Evolutionary conservation across 73 alveolate species (phyloP).

Genomic region (Paramecium tetraurelia): DNA sequence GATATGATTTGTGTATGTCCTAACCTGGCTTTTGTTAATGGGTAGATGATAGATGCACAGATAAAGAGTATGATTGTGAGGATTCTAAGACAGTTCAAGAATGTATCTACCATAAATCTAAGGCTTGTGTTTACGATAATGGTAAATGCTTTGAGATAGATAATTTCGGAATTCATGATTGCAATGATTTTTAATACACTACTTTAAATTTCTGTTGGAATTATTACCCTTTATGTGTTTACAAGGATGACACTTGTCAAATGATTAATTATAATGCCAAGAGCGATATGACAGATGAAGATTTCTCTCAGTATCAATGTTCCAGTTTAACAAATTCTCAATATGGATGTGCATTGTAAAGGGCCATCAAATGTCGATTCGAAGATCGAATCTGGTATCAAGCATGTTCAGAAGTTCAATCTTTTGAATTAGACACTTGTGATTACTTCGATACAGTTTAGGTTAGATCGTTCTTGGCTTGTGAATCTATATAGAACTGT

Average conservation of each 20-base stretch:
- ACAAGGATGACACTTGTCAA: not conserved
- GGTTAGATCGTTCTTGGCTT: not conserved
- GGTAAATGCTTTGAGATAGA: not conserved
- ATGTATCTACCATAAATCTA: not conserved
- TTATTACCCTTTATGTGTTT: not conserved
- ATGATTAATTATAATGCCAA: not conserved
- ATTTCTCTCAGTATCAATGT: not conserved
- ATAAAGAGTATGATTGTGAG: not conserved
- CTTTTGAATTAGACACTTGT: not conserved
- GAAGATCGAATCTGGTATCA: not conserved
- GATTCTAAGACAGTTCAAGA: not conserved
- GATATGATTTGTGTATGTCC: not conserved
- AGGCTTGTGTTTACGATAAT: not conserved
- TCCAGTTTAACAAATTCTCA: not conserved
- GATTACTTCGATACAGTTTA: not conserved
- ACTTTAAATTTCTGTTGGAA: not conserved
- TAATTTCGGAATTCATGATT: not conserved
- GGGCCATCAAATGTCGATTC: not conserved
- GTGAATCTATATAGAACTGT: not conserved
- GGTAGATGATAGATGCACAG: not conserved
- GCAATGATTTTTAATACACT: not conserved
- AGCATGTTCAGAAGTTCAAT: not conserved
- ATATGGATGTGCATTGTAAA: not conserved
- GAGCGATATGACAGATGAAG: not conserved
- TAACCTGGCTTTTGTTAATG: not conserved